Percentiles rank a stretch among this genome's conserved stretches.
Conservation (phyloP, 306 rosid species). For the Abrus precatorius region DNA sequence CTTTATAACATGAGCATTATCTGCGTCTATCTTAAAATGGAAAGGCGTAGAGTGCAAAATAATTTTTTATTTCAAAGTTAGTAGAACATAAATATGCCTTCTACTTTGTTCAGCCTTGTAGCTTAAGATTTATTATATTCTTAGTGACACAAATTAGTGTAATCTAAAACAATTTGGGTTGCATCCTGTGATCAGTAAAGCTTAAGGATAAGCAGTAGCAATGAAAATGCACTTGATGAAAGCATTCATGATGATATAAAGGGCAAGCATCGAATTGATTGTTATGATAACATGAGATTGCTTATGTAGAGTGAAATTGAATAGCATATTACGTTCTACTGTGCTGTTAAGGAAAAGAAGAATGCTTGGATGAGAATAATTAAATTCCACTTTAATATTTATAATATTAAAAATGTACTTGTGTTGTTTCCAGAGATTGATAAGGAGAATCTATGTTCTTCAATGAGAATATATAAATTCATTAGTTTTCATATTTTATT, state of each 20-base stretch:
- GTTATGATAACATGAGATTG: background rate
- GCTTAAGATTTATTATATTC: conserved; percentile 55
- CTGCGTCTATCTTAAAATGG: conserved; percentile 39
- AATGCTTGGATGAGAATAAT: background rate
- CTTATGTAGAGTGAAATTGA: background rate
- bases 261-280: background rate
- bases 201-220: background rate
- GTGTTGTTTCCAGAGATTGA: background rate
- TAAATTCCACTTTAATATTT: background rate
- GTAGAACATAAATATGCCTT: too few relatives aligned
- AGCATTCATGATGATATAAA: background rate
- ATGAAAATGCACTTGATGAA: background rate
- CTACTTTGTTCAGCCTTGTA: conserved; percentile 51
- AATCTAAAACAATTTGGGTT: conserved; percentile 12
- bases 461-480: too few relatives aligned
- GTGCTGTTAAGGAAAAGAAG: background rate
- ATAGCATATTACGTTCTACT: background rate
- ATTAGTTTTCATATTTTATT: too few relatives aligned
- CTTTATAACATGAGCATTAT: conserved; percentile 40
- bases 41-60: conserved; percentile 31
- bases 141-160: conserved; percentile 31
- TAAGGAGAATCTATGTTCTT: background rate
- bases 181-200: conserved; percentile 2
- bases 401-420: background rate
- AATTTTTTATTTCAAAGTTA: too few relatives aligned